Base-by-base conservation (phyloP, 1,139 yeast species). In the Candida pseudocylindracea region DNA sequence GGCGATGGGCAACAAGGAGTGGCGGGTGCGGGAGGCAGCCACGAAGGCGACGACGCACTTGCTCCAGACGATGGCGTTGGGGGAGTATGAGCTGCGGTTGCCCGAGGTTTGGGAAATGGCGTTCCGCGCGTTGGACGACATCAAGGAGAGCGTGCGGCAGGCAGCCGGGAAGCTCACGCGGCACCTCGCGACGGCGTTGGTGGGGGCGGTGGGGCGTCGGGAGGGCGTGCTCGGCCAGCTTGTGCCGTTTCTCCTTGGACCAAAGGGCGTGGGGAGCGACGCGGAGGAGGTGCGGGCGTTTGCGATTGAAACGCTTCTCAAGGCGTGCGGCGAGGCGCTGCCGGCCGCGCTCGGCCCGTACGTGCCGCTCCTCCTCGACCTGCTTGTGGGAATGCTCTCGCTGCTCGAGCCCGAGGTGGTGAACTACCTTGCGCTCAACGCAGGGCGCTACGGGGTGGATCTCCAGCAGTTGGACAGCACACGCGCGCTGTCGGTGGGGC, bases 21-120 rank as follows among this genome's bases (percentile, higher is more conserved):
- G 96, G 96, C 63, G 96, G 43, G 81, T 75, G 0, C 66, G 98
- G 42, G 93, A 88, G 48, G 94, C 95, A 0, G 72, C 93, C 49
- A 61, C 91, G 0, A 50, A 68, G 2, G 96, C 88, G 0, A 51
- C 83, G 37, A 57, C 67, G 29, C 88, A 81, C 40, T 51, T 88
- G 28, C 51, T 88, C 11, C 79, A 73, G 41, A 63, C 72, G 7
- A 60, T 66, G 27, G 62, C 72, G 2, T 47, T 68, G 30, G 68
- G 62, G 10, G 53, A 49, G 8, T 78, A 75, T 42, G 71, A 69
- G 32, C 44, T 49, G 7, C 46, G 55, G 12, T 48, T 80, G 35
- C 76, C 76, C 37, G 69, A 68, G 6, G 69, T 88, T 27, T 85
- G 95, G 96, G 60, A 64, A 6, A 72, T 79, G 79, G 72, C 91